Base-by-base conservation (phyloP, 345 rosid species). In the Euclidium syriacum region DNA sequence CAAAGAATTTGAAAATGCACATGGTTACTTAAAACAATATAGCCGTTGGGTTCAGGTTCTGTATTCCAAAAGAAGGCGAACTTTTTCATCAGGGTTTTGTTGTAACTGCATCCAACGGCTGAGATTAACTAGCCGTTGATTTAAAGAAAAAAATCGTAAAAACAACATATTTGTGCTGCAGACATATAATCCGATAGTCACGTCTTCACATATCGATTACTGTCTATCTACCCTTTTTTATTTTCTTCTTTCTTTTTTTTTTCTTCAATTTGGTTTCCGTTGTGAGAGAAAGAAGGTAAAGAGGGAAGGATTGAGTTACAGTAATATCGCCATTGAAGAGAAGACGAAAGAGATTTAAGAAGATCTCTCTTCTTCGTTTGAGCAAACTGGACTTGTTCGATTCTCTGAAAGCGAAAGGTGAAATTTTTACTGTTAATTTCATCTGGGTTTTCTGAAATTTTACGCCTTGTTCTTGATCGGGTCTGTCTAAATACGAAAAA, bases 101-200 rank as follows among this genome's bases (percentile, higher is more conserved):
- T 30, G 12, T 18, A 2, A 19, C 7, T 10, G 6, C 65, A 90
- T 86, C 92, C 10, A 56, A 82, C 86, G 95, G 97, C 63, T 73
- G 11, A 0, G 0, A 64, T 76, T 68, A 38, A 81, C 84, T 88
- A 88, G 91, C 96, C 91, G 91, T 91, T 90, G 14, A 23, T 54
- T 86, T 74, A 1, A 44, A 33, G 19, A 1, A 22, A 60, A 24
- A 58, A 43, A n/a, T 43, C 32, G 23, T 38, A 26, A 52, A 63
- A 40, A 32, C 5, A 26, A 41, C 4, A 36, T 14, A 29, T 1
- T 32, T 42, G 22, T 54, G 73, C 58, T 65, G 65, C 79, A 59
- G 90, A 86, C 94, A 79, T 72, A 79, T 56, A n/a, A 77, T 81
- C 87, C 85, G 83, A 76, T 74, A 70, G 75, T 76, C 58, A 7